Evolutionary conservation across 768 basidiomycete species (phyloP).

Genomic region (Paxillus involutus): DNA sequence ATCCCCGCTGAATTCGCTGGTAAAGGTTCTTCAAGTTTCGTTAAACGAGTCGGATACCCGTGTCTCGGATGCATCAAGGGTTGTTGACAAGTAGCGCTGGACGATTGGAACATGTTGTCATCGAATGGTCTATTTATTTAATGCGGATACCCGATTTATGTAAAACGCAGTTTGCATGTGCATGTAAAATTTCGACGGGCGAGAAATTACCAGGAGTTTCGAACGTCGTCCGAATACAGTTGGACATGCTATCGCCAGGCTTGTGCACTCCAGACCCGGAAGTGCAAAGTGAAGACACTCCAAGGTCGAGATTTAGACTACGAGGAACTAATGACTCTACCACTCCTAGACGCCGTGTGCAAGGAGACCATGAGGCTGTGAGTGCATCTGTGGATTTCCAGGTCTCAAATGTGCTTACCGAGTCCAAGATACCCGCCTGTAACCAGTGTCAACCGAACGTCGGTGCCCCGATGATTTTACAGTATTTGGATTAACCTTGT

Average conservation of each 20-base stretch:
- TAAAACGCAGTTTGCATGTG: too few relatives aligned
- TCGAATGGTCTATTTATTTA: too few relatives aligned
- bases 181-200: too few relatives aligned
- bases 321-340: conserved; percentile 36
- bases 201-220: too few relatives aligned
- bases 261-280: too few relatives aligned
- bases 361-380: conserved; percentile 47
- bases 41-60: background rate
- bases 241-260: too few relatives aligned
- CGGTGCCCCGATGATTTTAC: background rate
- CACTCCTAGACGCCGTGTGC: conserved; percentile 41
- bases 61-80: background rate
- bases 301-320: conserved; percentile 23
- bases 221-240: too few relatives aligned
- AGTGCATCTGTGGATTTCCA: background rate
- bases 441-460: conserved; percentile 24
- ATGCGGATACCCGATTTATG: too few relatives aligned
- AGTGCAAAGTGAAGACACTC: background rate
- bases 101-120: too few relatives aligned
- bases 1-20: background rate
- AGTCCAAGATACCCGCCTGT: background rate
- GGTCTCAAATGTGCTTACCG: background rate
- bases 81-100: too few relatives aligned
- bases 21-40: background rate
- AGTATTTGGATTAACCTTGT: background rate